Percentiles rank a stretch among this genome's conserved stretches.
phyloP scores from a whole-genome alignment of 2,329 filamentous ascomycete species.

The Metarhizium album region DNA sequence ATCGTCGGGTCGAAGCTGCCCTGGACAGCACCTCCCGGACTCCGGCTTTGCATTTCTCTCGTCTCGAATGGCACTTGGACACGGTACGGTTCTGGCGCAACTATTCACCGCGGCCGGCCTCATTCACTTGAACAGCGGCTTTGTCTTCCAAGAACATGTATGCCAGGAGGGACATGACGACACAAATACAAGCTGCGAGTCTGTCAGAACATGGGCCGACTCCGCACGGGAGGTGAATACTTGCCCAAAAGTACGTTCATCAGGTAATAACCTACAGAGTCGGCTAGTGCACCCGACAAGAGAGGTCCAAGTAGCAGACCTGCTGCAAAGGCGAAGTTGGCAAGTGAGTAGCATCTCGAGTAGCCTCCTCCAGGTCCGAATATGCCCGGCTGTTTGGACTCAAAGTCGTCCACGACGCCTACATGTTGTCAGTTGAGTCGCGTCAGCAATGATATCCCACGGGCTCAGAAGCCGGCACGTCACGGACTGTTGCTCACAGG shows the following conservation, averaged over 20 bases:
- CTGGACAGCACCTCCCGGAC: no score
- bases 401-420: background rate
- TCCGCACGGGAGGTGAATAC: background rate
- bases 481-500: background rate
- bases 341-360: conserved; percentile 1
- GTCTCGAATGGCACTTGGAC: no score
- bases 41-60: no score
- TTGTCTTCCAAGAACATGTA: background rate
- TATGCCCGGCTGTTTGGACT: background rate
- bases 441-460: background rate
- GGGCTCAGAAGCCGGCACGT: no score
- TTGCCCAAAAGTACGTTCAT: background rate
- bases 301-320: background rate
- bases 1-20: no score
- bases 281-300: background rate
- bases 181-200: background rate
- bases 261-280: conserved; percentile 1
- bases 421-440: no score
- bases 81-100: background rate
- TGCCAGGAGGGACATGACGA: background rate
- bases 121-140: background rate
- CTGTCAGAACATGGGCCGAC: background rate
- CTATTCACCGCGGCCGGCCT: background rate
- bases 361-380: conserved; percentile 1
- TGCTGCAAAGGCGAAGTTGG: background rate